Evolutionary conservation across 805 yeast genomes (phyloP), one percentile per base, ranked within the genome.

Genomic region (Candida morakotiae): DNA sequence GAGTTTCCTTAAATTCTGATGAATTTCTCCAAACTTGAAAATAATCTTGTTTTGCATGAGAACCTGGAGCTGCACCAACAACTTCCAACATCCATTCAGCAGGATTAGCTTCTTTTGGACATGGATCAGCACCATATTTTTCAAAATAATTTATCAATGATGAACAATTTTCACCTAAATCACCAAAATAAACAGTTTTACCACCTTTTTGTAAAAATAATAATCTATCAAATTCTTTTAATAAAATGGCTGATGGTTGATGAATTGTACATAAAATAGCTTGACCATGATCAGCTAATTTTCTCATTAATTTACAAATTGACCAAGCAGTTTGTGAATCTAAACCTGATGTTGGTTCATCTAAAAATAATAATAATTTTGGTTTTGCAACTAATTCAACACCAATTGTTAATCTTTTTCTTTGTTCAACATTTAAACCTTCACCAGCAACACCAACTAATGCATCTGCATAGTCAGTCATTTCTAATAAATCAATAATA

Each of bases 181-280:
- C 84, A 43, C 89, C 91, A 56, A 82, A 83, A 60, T 83, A 83
- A 25, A 80, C 84, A 8, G 88, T 81, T 51, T 74, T 60, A 55
- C 89, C 91, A 52, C 89, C 89, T 38, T 62, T 70, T 37, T 79
- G 80, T 55, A 83, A 66, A 50, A 84, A 78, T 45, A 84, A 62
- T 48, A 85, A 64, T 49, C 87, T 73, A 53, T 85, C 93, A 53
- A 85, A 83, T 48, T 80, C 84, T 54, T 81, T 74, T 62, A 83
- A 67, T 51, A 83, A 63, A 40, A 80, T 70, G 34, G 91, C 87
- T 6, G 91, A 83, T 48, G 93, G 91, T 59, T 83, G 91, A 60
- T 83, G 89, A 45, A 83, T 83, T 11, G 91, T 83, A 27, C 64
- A 59, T 43, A 59, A 48, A 36, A 59, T 57, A 16, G 64, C 58